Conservation (phyloP, 148 eudicot genomes). For the Chenopodium quinoa region DNA sequence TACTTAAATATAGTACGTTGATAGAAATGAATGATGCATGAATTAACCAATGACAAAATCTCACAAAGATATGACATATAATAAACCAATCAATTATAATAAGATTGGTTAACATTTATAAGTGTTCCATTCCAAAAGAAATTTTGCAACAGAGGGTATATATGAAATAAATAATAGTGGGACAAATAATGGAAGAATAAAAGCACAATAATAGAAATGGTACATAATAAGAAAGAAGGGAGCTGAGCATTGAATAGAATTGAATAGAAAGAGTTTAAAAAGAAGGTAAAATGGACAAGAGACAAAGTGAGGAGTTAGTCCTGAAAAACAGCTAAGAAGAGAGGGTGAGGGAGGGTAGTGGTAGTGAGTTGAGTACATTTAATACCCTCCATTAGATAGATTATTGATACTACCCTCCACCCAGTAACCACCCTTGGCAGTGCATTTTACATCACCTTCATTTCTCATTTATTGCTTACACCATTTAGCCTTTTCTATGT, state of each 20-base stretch:
- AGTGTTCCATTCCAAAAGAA: too few relatives aligned
- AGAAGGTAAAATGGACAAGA: not conserved
- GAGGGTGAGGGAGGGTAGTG: not conserved
- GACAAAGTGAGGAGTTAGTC: not conserved
- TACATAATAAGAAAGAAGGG: not conserved
- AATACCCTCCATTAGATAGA: conserved; percentile 1
- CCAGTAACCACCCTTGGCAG: conserved; percentile 10
- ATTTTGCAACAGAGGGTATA: too few relatives aligned
- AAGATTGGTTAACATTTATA: too few relatives aligned
- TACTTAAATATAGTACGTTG: too few relatives aligned
- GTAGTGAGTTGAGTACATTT: conserved; percentile 1
- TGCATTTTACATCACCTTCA: not conserved
- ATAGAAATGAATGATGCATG: too few relatives aligned
- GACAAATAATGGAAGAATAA: too few relatives aligned
- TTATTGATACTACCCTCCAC: conserved; percentile 9
- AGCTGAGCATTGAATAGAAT: not conserved
- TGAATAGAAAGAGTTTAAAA: not conserved
- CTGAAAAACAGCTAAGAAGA: not conserved
- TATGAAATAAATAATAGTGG: too few relatives aligned
- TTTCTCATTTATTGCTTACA: conserved; percentile 11
- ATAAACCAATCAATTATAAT: too few relatives aligned
- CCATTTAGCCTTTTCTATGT: not conserved
- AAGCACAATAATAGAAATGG: too few relatives aligned
- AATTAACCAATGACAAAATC: too few relatives aligned
- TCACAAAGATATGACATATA: too few relatives aligned